Percentiles rank a stretch among this genome's conserved stretches.
Conservation (phyloP, 1,284 basidiomycete genomes). For the Rhodotorula sp. region DNA sequence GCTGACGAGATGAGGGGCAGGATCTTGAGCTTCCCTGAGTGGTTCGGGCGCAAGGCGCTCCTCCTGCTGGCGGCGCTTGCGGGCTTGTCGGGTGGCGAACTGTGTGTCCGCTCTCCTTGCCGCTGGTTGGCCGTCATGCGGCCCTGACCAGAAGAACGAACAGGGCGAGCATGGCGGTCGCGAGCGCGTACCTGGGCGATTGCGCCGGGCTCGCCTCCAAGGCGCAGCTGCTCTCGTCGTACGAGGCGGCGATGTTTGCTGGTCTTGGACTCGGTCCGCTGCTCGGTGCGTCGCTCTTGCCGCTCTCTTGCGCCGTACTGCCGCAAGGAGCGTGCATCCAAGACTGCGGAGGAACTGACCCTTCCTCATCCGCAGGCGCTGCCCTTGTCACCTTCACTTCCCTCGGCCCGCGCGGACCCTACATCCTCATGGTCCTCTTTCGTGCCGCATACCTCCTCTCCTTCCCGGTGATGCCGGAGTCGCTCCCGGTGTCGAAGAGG, state of each 20-base stretch:
- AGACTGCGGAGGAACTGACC: background rate
- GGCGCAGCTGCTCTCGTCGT: constrained; percentile 21
- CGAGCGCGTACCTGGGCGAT: constrained; percentile 32
- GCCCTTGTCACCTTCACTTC: constrained; percentile 14
- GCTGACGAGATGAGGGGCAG: background rate
- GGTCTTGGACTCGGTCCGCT: constrained; percentile 31
- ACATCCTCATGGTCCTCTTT: constrained; percentile 3
- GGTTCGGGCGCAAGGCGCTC: constrained; percentile 18
- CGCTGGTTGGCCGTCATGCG: too few relatives aligned
- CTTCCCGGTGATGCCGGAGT: constrained; percentile 35
- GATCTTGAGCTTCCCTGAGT: constrained; percentile 13
- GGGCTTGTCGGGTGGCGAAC: constrained; percentile 23
- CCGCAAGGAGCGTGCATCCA: too few relatives aligned
- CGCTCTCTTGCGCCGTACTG: background rate
- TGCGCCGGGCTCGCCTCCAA: constrained; percentile 15
- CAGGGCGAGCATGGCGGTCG: constrained; percentile 18
- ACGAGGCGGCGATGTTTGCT: constrained; percentile 17
- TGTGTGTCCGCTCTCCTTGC: background rate
- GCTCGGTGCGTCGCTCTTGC: constrained; percentile 4
- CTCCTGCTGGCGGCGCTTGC: constrained; percentile 13
- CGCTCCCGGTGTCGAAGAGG: constrained; percentile 1
- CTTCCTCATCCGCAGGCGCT: constrained; percentile 10
- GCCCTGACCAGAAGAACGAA: background rate
- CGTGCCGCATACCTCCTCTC: background rate
- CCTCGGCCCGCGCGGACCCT: constrained; percentile 8